These are phyloP conservation scores for Quercus lobata DNA, from an alignment of 331 rosid genomes.

Conservation along the genomic window DNA sequence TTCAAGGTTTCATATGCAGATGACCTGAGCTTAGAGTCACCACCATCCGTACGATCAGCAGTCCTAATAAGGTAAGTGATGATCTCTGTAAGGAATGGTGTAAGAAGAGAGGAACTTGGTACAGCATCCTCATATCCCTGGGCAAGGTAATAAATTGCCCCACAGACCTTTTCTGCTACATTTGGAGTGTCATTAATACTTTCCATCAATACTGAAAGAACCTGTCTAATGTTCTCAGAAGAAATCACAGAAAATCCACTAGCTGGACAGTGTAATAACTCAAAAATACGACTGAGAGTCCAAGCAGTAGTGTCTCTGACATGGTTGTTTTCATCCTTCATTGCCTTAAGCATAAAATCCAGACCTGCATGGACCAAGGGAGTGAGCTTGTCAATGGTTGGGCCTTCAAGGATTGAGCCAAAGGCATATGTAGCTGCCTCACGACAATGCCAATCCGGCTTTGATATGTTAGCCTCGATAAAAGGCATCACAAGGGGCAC, in stretches of 20 bases:
- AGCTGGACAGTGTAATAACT: constrained; percentile 40
- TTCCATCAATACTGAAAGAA: constrained; percentile 32
- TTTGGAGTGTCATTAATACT: constrained; percentile 36
- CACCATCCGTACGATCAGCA: constrained; percentile 41
- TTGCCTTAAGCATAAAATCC: constrained; percentile 31
- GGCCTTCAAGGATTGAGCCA: constrained; percentile 47
- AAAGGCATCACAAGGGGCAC: constrained; percentile 48
- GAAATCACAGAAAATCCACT: constrained; percentile 32
- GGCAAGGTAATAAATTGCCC: constrained; percentile 40
- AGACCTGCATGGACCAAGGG: constrained; percentile 34
- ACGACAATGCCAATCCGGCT: constrained; percentile 41
- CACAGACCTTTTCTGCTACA: constrained; percentile 41
- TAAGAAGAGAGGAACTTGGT: constrained; percentile 25
- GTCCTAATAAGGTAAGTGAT: constrained; percentile 26
- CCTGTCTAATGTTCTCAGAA: constrained; percentile 26
- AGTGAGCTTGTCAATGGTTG: constrained; percentile 28
- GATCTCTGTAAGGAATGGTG: constrained; percentile 26
- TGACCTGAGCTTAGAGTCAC: constrained; percentile 37
- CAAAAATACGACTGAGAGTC: constrained; percentile 42
- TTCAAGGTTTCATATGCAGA: constrained; percentile 47
- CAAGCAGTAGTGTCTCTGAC: constrained; percentile 50
- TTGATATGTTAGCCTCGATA: constrained; percentile 34
- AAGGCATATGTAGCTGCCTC: constrained; percentile 46
- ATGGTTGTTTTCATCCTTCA: constrained; percentile 37
- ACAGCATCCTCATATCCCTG: constrained; percentile 41